Percentiles rank a stretch among this genome's conserved stretches.
These are phyloP conservation scores for Cadophora malorum DNA, from an alignment of 2,329 filamentous ascomycete species.

Conservation along the genomic window DNA sequence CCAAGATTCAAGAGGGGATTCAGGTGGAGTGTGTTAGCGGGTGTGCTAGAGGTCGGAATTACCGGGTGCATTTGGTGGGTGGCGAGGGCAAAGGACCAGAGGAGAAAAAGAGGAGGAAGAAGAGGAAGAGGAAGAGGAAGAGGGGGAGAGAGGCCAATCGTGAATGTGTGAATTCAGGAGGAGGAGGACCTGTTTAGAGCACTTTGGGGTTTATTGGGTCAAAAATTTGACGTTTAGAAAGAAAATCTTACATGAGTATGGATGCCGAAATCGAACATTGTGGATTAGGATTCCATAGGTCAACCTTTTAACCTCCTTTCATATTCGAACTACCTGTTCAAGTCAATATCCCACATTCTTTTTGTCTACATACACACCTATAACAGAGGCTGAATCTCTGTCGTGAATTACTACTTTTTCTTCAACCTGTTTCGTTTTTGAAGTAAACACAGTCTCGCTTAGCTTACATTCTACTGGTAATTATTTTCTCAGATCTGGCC, in stretches of 20 bases:
- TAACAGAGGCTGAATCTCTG: too few species aligned
- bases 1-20: slow-evolving; percentile 52
- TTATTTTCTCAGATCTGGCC: too few species aligned
- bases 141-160: background rate
- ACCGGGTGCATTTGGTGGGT: background rate
- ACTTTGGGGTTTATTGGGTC: too few species aligned
- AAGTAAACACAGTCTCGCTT: background rate
- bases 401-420: background rate
- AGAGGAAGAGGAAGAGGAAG: background rate
- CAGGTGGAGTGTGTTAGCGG: slow-evolving; percentile 45
- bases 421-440: background rate
- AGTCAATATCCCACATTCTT: too few species aligned
- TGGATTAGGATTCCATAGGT: too few species aligned
- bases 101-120: background rate
- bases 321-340: too few species aligned
- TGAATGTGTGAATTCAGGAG: background rate
- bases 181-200: background rate
- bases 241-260: too few species aligned
- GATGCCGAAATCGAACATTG: too few species aligned
- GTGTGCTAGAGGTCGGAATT: slow-evolving; percentile 15
- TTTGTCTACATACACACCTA: too few species aligned
- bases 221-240: too few species aligned
- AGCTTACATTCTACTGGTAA: too few species aligned
- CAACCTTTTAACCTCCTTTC: background rate
- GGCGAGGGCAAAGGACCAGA: background rate